Percentiles rank a stretch among this genome's conserved stretches.
Evolutionary conservation across 768 basidiomycete species (phyloP).

Genomic region (Tremella mesenterica): DNA sequence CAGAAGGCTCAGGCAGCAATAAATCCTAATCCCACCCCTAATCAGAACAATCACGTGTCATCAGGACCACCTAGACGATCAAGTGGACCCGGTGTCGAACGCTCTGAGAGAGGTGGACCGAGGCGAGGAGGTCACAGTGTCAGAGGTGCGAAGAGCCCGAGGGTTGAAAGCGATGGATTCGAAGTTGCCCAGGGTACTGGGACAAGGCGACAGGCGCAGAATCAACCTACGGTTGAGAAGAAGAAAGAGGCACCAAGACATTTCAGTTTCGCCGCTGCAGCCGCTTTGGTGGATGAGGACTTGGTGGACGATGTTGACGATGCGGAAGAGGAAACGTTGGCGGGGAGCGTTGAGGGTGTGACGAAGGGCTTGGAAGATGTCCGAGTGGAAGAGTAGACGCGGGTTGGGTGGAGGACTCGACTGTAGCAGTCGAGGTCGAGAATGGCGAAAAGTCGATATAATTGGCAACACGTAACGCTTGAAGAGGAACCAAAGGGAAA

Average conservation of each 20-base stretch:
- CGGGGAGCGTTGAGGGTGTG: slow-evolving; percentile 14
- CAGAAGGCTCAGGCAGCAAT: slow-evolving; percentile 17
- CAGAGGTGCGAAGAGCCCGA: not conserved
- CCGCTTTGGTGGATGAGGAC: slow-evolving; percentile 36
- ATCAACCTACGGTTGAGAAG: not conserved
- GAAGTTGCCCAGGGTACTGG: slow-evolving; percentile 23
- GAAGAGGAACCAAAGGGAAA: too few species aligned
- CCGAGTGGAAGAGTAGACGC: slow-evolving; percentile 1
- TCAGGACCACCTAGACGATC: slow-evolving; percentile 5
- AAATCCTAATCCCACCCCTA: not conserved
- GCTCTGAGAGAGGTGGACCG: not conserved
- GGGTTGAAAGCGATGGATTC: slow-evolving; percentile 15
- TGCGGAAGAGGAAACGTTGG: slow-evolving; percentile 6
- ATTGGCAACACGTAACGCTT: too few species aligned
- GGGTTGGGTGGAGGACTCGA: too few species aligned
- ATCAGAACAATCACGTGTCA: too few species aligned
- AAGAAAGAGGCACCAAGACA: not conserved
- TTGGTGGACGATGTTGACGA: slow-evolving; percentile 15
- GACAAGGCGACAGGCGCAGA: not conserved
- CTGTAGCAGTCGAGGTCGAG: too few species aligned
- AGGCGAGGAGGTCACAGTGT: not conserved
- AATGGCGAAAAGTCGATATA: too few species aligned
- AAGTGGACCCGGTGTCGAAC: slow-evolving; percentile 1
- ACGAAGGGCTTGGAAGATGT: slow-evolving; percentile 18
- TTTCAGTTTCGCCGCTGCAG: slow-evolving; percentile 54